phyloP scores from a whole-genome alignment of 352 stramenopile genomes.

The Aphanomyces astaci region DNA sequence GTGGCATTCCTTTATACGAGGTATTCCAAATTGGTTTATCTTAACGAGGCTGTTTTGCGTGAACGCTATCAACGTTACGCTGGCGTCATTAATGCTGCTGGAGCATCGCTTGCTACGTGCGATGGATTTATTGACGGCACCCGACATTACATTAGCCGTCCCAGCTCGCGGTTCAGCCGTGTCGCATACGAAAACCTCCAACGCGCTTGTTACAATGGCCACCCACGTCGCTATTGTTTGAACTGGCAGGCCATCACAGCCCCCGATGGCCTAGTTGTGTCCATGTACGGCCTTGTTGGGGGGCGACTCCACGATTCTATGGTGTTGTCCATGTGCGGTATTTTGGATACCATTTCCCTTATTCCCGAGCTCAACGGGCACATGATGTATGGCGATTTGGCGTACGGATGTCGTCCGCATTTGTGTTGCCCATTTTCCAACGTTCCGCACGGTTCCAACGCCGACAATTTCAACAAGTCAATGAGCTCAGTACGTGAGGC shows the following conservation, averaged over 20 bases:
- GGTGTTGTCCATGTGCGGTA: neutral
- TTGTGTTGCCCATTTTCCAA: neutral
- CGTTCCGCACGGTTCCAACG: no score
- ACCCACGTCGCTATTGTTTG: neutral
- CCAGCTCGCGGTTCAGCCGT: neutral
- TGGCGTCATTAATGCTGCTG: neutral
- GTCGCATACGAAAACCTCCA: neutral
- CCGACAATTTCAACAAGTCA: neutral
- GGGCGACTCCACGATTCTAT: neutral
- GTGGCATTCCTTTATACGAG: no score
- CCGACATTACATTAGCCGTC: constrained; percentile 10
- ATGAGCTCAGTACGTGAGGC: constrained; percentile 6
- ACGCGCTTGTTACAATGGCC: constrained; percentile 11
- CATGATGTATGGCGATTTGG: neutral
- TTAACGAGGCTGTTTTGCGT: no score
- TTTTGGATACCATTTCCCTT: neutral
- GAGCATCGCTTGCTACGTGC: neutral
- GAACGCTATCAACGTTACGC: no score
- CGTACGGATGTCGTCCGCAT: neutral
- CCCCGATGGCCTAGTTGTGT: neutral
- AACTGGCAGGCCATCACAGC: neutral
- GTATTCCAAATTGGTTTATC: no score
- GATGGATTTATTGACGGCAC: constrained; percentile 24
- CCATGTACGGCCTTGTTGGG: neutral
- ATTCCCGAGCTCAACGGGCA: neutral